These are phyloP conservation scores for Thymus mandschuricus DNA, from an alignment of 257 asterid genomes.

Conservation along the genomic window DNA sequence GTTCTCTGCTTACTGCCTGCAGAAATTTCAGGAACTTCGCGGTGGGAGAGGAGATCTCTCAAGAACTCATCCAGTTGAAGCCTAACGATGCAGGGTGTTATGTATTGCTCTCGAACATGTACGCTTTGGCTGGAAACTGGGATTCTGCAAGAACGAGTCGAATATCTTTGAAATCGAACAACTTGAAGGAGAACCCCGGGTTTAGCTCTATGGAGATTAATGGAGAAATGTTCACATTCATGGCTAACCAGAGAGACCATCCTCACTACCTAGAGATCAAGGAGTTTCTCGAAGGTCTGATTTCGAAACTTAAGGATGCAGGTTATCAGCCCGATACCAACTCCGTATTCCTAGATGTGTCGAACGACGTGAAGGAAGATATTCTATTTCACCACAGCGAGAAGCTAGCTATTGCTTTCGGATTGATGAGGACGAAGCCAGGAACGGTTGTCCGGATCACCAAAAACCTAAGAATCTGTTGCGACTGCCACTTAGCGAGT, in stretches of 20 bases:
- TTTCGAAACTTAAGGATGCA: slow-evolving; percentile 32
- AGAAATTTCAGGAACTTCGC: slow-evolving; percentile 45
- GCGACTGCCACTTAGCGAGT: slow-evolving; percentile 50
- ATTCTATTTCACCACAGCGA: slow-evolving; percentile 56
- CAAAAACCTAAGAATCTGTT: slow-evolving; percentile 49
- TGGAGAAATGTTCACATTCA: slow-evolving; percentile 52
- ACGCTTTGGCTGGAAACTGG: slow-evolving; percentile 58
- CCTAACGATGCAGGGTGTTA: slow-evolving; percentile 59
- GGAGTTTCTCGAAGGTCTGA: slow-evolving; percentile 37
- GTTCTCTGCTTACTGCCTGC: slow-evolving; percentile 58
- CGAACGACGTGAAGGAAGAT: slow-evolving; percentile 55
- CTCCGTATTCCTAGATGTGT: slow-evolving; percentile 42
- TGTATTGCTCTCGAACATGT: slow-evolving; percentile 54
- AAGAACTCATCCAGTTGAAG: slow-evolving; percentile 39
- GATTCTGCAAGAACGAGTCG: slow-evolving; percentile 44
- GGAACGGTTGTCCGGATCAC: slow-evolving; percentile 43
- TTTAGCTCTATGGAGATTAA: slow-evolving; percentile 46
- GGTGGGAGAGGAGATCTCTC: slow-evolving; percentile 49
- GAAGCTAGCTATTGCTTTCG: slow-evolving; percentile 62
- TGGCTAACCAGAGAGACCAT: slow-evolving; percentile 56
- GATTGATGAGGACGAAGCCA: slow-evolving; percentile 43
- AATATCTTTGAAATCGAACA: slow-evolving; percentile 33
- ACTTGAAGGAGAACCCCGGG: slow-evolving; percentile 53
- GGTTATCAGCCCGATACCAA: slow-evolving; percentile 48
- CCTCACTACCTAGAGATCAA: slow-evolving; percentile 47